Evolutionary conservation across 2,329 filamentous ascomycete genomes (phyloP), one percentile per base, ranked within the genome.

Genomic region (Calonectria fujianensis): DNA sequence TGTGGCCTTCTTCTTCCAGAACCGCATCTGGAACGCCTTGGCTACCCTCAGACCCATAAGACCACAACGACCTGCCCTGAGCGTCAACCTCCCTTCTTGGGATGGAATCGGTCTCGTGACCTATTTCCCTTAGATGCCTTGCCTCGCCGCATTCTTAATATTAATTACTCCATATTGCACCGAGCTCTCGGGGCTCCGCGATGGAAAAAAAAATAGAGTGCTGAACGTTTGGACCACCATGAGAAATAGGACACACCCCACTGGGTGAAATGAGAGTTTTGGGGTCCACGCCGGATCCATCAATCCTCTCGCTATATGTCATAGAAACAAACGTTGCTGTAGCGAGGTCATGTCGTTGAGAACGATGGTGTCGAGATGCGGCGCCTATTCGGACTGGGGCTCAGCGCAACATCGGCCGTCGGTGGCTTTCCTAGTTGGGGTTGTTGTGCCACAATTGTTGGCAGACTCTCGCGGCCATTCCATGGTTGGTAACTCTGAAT

Each of bases 1-100:
- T 20, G 61, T n/a, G 27, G 24, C 35, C 51, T 45, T 35, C 8
- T 52, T 61, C 66, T 74, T 74, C 69, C 50, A 72, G 69, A 74
- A 72, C 65, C 1, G n/a, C 11, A 18, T 69, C 59, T 59, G 39
- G 72, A 65, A 65, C 52, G 32, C 52, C 45, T 18, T 37, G 18
- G n/a, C 37, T 41, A 4, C 35, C 16, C 14, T 57, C n/a, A 41
- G 57, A 63, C 57, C 57, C 54, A 35, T 35, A 39, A 4, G 18
- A 13, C 32, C 57, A 63, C 6, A 63, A 63, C 37, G 14, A 41
- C 35, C 35, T 39, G 35, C 32, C 65, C 35, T 27, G 50, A 31
- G 32, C 50, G 65, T 64, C 32, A 57, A 70, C 24, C 50, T 45
- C 35, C 63, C 35, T 41, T 35, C 57, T 39, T 63, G 27, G 57